Evolutionary conservation across 305 asterid genomes (phyloP), one percentile per base, ranked within the genome.

Genomic region (Rubia balearica): DNA sequence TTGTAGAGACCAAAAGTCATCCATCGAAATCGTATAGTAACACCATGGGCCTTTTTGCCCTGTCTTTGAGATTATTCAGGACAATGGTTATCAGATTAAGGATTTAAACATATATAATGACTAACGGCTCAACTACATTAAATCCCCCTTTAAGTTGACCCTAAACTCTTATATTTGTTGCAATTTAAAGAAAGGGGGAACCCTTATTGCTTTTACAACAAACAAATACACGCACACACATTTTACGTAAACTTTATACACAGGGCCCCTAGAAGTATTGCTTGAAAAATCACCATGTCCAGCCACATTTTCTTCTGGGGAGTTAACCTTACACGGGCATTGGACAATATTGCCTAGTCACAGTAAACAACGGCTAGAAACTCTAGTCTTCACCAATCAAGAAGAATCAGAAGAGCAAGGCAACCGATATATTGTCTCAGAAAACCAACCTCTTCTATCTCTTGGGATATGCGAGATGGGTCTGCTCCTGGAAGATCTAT

Each of bases 401-500:
- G 69, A n/a, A 41, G 45, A 36, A 38, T 36, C 69, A 65, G 42
- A 65, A 65, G 10, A 10, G 13, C 7, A 22, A 53, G 30, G n/a
- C 21, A 55, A 1, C 21, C 72, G 4, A 36, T 36, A 10, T 13
- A 53, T 61, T 8, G 67, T 76, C 53, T 72, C 71, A 61, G 56
- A 21, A 74, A 77, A 85, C 92, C 63, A 76, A 94, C 99, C 99
- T 94, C 99, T 82, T 94, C 99, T 73, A 94, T 94, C 84, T 94
- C 99, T 71, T 82, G 88, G 80, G 83, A 71, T 80, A 94, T 94
- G 76, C 94, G 90, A 81, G 81, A 86, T 67, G 99, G 99, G 77
- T 94, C 98, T 67, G 99, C 97, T 73, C 99, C 98, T 70, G 99
- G 99, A 83, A 94, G 99, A 85, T 94, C 99, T 69, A 94, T 94